A percentile compares a stretch with the other conserved stretches of the same genome.
Conservation (phyloP, 2,329 filamentous ascomycete genomes). For the Hymenoscyphus repandus region DNA sequence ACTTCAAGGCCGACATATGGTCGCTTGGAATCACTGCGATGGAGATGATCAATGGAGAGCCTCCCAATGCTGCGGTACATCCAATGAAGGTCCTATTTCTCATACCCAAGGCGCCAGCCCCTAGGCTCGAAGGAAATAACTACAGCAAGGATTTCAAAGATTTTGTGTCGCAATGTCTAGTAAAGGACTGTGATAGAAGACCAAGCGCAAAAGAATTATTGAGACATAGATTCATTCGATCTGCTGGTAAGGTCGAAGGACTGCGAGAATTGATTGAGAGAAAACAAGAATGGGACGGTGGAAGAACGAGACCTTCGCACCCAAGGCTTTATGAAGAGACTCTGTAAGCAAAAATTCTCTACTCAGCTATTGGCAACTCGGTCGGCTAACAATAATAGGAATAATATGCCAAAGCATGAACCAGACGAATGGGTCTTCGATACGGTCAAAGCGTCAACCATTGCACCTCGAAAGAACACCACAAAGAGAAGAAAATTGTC, state of each 20-base stretch:
- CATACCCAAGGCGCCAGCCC: constrained; percentile 83
- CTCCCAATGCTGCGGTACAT: constrained; percentile 79
- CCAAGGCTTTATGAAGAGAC: constrained; percentile 93
- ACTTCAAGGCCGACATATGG: constrained; percentile 93
- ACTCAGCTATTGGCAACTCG: constrained; percentile 13
- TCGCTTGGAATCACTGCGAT: constrained; percentile 88
- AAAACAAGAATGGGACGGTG: constrained; percentile 76
- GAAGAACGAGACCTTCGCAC: constrained; percentile 62
- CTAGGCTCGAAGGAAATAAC: constrained; percentile 70
- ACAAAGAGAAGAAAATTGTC: constrained; percentile 52
- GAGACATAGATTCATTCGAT: constrained; percentile 81
- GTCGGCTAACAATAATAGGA: constrained; percentile 53
- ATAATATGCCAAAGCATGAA: constrained; percentile 50
- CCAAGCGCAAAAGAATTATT: constrained; percentile 83
- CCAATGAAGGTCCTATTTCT: constrained; percentile 92
- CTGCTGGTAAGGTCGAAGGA: constrained; percentile 80
- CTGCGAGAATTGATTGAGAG: constrained; percentile 83
- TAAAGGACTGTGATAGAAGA: constrained; percentile 83
- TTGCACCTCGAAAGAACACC: constrained; percentile 49
- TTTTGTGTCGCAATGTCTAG: constrained; percentile 83
- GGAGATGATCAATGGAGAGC: constrained; percentile 82
- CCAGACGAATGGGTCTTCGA: constrained; percentile 94
- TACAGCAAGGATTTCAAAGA: constrained; percentile 93
- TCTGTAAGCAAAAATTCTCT: constrained; percentile 42
- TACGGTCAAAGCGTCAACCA: constrained; percentile 71